phyloP scores from a whole-genome alignment of 2,329 filamentous ascomycete species.

The Clathrospora elynae region DNA sequence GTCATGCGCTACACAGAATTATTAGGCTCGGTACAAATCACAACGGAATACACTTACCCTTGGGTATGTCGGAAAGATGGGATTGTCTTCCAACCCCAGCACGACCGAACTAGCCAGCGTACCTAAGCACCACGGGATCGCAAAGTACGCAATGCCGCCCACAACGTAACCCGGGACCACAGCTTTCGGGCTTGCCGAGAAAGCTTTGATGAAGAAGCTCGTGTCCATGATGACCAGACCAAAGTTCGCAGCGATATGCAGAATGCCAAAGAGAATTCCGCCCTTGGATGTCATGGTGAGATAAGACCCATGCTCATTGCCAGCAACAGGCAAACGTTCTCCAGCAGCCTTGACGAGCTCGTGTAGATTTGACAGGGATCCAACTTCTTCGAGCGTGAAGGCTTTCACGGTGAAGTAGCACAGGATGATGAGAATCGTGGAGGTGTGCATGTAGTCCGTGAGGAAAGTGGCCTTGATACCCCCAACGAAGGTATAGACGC shows the following conservation, averaged over 20 bases:
- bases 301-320: slow-evolving; percentile 60
- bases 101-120: no score
- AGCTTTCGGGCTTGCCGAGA: slow-evolving; percentile 53
- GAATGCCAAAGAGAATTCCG: slow-evolving; percentile 58
- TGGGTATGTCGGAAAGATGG: no score
- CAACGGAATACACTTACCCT: no score
- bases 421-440: slow-evolving; percentile 60
- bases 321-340: no score
- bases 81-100: no score
- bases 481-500: slow-evolving; percentile 30
- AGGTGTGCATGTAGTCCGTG: slow-evolving; percentile 62
- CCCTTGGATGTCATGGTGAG: slow-evolving; percentile 62
- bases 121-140: slow-evolving; percentile 60
- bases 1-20: no score
- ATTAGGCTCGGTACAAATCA: no score
- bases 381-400: no score
- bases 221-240: slow-evolving; percentile 49
- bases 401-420: slow-evolving; percentile 60
- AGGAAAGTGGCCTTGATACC: slow-evolving; percentile 43
- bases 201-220: slow-evolving; percentile 60
- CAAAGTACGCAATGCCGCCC: slow-evolving; percentile 60
- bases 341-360: no score
- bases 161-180: slow-evolving; percentile 59
- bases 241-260: slow-evolving; percentile 57
- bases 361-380: no score